Base-by-base conservation (phyloP, 768 basidiomycete species). In the Tulasnella sp. region DNA sequence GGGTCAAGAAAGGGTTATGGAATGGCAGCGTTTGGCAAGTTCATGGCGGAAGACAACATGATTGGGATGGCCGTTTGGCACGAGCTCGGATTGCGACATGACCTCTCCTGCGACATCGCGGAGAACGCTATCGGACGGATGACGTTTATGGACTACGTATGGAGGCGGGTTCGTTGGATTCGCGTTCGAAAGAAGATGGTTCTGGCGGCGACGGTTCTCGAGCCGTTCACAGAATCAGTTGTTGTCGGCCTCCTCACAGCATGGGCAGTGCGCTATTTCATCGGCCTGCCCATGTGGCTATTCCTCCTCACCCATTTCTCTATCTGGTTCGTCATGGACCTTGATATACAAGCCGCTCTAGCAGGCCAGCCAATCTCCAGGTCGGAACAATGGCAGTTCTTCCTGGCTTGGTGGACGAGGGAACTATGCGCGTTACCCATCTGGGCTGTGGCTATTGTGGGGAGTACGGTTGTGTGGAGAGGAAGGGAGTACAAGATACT, bases 21-120 rank as follows among this genome's bases (percentile, higher is more conserved):
- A 0, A 86, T 99, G 31, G 86, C 89, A 9, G 91, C 89, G 0
- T 98, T 98, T 78, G 91, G 91, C 0, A 89, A 91, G 15, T 99
- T 91, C 83, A 87, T 99, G 58, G 97, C 97, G 0, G 97, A 99
- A 83, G 97, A 99, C 84, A 98, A 98, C 84, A 97, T 94, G 93
- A 97, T 99, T 76, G 97, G 91, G 22, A 86, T 89, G 68, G 89
- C 93, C 1, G 85, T 99, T 15, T 98, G 96, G 97, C 94, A 98
- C 82, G 94, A 99, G 82, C 86, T 98, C 2, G 91, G 89, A 42
- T 85, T 94, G 42, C 88, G 93, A 67, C 97, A 99, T 81, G 91
- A 94, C 76, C 86, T 99, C 77, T 96, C 95, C 0, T 91, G 90
- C 81, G 97, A 99, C 81, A 90, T 97, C 74, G 96, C 92, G 0